Percentiles rank a stretch among this genome's conserved stretches.
phyloP scores from a whole-genome alignment of 352 stramenopile species.

The Phytopythium vexans region DNA sequence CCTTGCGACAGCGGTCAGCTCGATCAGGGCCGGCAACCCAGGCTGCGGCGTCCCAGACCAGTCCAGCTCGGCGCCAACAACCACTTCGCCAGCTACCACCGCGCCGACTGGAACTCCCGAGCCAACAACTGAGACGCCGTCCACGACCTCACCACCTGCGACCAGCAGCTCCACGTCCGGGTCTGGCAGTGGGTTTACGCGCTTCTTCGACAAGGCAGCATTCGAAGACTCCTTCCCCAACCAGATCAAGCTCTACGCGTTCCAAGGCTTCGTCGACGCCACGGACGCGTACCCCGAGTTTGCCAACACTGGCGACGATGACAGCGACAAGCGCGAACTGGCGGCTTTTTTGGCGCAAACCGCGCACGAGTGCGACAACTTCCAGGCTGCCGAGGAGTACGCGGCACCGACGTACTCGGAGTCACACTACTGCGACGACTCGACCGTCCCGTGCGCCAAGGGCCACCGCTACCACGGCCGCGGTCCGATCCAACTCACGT shows the following conservation, averaged over 20 bases:
- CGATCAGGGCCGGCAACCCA: not conserved
- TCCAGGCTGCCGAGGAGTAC: constrained; percentile 40
- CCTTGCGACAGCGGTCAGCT: too few relatives aligned
- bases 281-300: constrained; percentile 33
- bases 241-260: constrained; percentile 37
- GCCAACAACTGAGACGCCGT: too few relatives aligned
- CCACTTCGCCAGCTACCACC: too few relatives aligned
- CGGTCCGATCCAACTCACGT: constrained; percentile 43
- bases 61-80: too few relatives aligned
- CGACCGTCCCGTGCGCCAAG: constrained; percentile 18
- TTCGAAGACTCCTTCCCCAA: constrained; percentile 35
- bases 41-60: too few relatives aligned
- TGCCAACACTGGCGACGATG: constrained; percentile 38
- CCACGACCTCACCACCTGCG: not conserved
- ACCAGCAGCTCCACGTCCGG: not conserved
- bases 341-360: constrained; percentile 45
- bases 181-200: constrained; percentile 15
- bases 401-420: constrained; percentile 28
- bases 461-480: constrained; percentile 47
- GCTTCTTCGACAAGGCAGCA: constrained; percentile 31
- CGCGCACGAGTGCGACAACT: constrained; percentile 38
- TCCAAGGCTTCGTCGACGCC: constrained; percentile 34
- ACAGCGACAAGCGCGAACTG: constrained; percentile 37
- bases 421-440: constrained; percentile 44
- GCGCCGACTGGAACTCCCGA: too few relatives aligned